Conservation (phyloP, 176 grass and related monocot genomes). For the Carex kokanica region DNA sequence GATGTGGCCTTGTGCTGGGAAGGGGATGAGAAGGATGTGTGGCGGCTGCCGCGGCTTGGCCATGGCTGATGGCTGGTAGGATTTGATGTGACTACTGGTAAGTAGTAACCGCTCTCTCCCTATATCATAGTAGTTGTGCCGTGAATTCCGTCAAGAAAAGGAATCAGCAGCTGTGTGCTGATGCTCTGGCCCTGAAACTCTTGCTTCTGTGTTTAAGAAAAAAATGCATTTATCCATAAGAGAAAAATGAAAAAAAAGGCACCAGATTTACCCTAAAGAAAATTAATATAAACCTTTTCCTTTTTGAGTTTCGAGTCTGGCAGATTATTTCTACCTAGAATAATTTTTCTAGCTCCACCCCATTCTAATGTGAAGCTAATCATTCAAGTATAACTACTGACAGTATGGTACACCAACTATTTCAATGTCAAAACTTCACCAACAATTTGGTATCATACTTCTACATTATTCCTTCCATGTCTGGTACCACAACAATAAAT, state of each 20-base stretch:
- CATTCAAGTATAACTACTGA: background rate
- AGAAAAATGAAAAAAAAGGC: no score
- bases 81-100: background rate
- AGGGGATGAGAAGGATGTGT: constrained; percentile 23
- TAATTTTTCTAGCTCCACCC: background rate
- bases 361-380: background rate
- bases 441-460: constrained; percentile 2
- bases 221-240: no score
- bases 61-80: background rate
- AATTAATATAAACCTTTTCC: no score
- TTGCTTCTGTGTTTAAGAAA: no score
- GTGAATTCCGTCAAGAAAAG: no score
- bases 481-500: background rate
- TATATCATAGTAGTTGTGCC: no score
- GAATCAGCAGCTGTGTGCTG: no score
- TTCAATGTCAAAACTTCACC: background rate
- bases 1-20: constrained; percentile 29
- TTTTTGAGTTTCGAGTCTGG: no score
- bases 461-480: constrained; percentile 8
- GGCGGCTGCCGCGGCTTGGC: background rate
- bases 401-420: background rate
- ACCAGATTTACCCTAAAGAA: no score
- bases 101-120: background rate
- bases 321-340: no score
- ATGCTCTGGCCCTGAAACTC: no score